A percentile compares a stretch with the other conserved stretches of the same genome.
These are phyloP conservation scores for Penicillium frequentans DNA, from an alignment of 2,329 filamentous ascomycete species.

Conservation along the genomic window DNA sequence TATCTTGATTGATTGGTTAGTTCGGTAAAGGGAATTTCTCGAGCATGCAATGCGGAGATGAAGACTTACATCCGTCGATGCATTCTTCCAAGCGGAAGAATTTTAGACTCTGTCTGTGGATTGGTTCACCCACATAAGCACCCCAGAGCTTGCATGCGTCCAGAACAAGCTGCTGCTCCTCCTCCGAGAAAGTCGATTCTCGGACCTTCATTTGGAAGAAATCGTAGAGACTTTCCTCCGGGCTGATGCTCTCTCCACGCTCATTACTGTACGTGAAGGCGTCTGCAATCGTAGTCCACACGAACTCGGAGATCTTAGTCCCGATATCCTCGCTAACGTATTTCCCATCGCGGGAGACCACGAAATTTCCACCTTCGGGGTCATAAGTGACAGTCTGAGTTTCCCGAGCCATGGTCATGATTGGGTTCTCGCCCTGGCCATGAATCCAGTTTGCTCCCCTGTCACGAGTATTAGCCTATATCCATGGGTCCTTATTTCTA, in stretches of 20 bases:
- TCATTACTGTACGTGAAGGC: slow-evolving; percentile 62
- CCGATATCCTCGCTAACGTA: slow-evolving; percentile 37
- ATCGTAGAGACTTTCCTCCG: slow-evolving; percentile 55
- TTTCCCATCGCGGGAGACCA: slow-evolving; percentile 51
- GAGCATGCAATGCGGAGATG: not conserved
- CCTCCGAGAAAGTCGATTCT: slow-evolving; percentile 36
- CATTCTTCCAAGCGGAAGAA: slow-evolving; percentile 68
- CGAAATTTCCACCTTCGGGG: slow-evolving; percentile 52
- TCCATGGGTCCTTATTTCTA: too few relatives aligned
- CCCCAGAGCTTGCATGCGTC: slow-evolving; percentile 63
- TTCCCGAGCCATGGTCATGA: slow-evolving; percentile 55
- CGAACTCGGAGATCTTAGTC: slow-evolving; percentile 39
- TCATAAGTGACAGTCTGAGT: slow-evolving; percentile 53
- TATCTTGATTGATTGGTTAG: slow-evolving; percentile 45
- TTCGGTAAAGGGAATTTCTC: not conserved
- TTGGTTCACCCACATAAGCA: slow-evolving; percentile 61
- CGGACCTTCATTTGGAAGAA: slow-evolving; percentile 55
- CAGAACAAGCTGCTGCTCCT: slow-evolving; percentile 51
- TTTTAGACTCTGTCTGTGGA: slow-evolving; percentile 61
- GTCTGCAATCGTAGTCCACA: slow-evolving; percentile 60
- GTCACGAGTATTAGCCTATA: not conserved
- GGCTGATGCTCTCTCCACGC: slow-evolving; percentile 51
- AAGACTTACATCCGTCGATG: slow-evolving; percentile 57
- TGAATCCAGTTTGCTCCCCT: slow-evolving; percentile 68
- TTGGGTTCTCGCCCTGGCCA: slow-evolving; percentile 60